Conservation (phyloP, 1,139 yeast species). For the Saccharomycopsis hybrid region DNA sequence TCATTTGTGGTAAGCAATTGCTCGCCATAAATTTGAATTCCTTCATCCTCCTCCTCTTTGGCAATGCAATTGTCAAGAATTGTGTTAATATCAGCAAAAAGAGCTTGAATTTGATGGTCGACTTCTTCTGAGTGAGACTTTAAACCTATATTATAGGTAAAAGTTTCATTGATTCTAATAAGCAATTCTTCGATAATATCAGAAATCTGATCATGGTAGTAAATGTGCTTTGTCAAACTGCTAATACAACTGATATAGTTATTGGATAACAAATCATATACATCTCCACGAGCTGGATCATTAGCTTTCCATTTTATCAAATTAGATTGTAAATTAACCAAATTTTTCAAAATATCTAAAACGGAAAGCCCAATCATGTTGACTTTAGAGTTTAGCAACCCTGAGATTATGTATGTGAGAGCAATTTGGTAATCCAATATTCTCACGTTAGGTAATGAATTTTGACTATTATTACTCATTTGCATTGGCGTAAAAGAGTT, state of each 20-base stretch:
- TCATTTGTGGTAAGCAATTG: not conserved
- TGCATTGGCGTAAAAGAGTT: not conserved
- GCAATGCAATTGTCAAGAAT: slow-evolving; percentile 3
- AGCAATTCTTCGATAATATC: slow-evolving; percentile 62
- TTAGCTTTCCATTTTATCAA: slow-evolving; percentile 5
- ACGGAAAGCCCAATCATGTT: slow-evolving; percentile 86
- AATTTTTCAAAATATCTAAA: slow-evolving; percentile 66
- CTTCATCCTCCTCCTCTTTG: slow-evolving; percentile 1
- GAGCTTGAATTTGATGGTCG: not conserved
- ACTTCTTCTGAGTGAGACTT: not conserved
- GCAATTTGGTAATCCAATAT: slow-evolving; percentile 37
- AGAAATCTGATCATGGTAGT: slow-evolving; percentile 74
- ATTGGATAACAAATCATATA: slow-evolving; percentile 23
- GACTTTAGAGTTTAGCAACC: slow-evolving; percentile 69
- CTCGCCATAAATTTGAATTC: slow-evolving; percentile 10
- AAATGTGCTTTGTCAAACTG: slow-evolving; percentile 62
- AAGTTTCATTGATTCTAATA: slow-evolving; percentile 7
- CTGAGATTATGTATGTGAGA: slow-evolving; percentile 50
- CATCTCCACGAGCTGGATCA: slow-evolving; percentile 24
- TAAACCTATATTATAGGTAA: not conserved
- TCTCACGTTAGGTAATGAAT: slow-evolving; percentile 17
- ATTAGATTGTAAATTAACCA: slow-evolving; percentile 47
- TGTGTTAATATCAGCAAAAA: slow-evolving; percentile 11
- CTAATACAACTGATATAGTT: slow-evolving; percentile 43
- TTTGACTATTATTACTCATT: too few relatives aligned